Evolutionary conservation across 352 stramenopile genomes (phyloP).

Genomic region (Pelagophyceae sp.): DNA sequence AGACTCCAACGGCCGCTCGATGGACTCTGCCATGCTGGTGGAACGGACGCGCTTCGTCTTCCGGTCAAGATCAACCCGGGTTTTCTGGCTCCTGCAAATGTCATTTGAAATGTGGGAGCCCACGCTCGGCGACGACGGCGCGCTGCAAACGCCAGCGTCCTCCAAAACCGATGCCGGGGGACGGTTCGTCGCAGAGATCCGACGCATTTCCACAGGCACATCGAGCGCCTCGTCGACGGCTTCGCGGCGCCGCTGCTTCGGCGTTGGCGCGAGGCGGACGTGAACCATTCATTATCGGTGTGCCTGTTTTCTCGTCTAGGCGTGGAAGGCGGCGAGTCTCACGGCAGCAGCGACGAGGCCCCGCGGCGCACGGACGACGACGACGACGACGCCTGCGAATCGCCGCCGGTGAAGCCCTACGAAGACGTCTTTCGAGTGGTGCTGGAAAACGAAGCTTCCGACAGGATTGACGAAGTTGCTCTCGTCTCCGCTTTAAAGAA

Average conservation of each 20-base stretch:
- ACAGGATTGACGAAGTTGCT: constrained; percentile 70
- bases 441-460: constrained; percentile 65
- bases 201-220: no score
- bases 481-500: constrained; percentile 78
- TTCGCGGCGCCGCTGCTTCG: constrained; percentile 59
- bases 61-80: constrained; percentile 77
- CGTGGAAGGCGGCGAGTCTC: not conserved
- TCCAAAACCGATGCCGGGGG: not conserved
- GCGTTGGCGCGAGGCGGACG: constrained; percentile 68
- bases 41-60: constrained; percentile 91
- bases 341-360: not conserved
- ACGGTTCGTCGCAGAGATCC: constrained; percentile 8
- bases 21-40: constrained; percentile 81
- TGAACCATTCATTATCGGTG: constrained; percentile 78
- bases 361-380: not conserved
- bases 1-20: constrained; percentile 51
- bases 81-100: constrained; percentile 97
- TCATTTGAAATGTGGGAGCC: constrained; percentile 86
- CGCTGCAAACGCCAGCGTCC: constrained; percentile 13
- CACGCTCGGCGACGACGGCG: constrained; percentile 32
- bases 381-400: not conserved
- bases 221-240: constrained; percentile 71
- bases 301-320: constrained; percentile 57
- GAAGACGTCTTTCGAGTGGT: constrained; percentile 68
- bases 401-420: not conserved